Base-by-base conservation (phyloP, 2,329 filamentous ascomycete species). In the Orbilia blumenaviensis region DNA sequence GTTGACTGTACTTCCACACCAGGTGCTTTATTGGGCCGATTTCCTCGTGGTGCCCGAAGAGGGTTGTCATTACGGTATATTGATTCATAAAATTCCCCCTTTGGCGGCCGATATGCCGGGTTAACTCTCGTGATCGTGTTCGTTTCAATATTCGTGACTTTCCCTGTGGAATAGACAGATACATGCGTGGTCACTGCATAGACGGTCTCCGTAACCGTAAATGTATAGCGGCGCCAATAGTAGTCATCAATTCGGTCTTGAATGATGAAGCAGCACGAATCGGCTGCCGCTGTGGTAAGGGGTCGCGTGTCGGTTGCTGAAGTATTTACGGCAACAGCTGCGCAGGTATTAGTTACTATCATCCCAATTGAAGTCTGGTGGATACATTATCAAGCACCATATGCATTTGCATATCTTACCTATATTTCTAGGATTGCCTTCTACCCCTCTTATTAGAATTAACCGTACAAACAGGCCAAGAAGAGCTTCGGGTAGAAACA, bases 261-360 rank as follows among this genome's bases (percentile, higher is more conserved):
- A 16, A 67, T 38, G n/a, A 67, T 27, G 32, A 67, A 67, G 38
- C 64, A 67, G 38, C 64, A 67, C 8, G 62, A 56, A 10, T 56
- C 46, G 46, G 36, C 50, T 9, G 48, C 48, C 2, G 42, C 8
- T 50, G 52, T 56, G 14, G 38, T 36, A 56, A 32, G 52, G 32
- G 52, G 29, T 56, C 52, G 52, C 52, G 52, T 27, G 32, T 38
- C 29, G 41, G 23, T 23, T 7, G 16, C 6, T 18, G 52, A 56
- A 14, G 18, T 56, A 38, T 56, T 56, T 38, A 10, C 32, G n/a
- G 52, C 18, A 6, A 36, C 12, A 12, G 18, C 18, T 23, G 29
- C 10, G 5, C 32, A 8, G 9, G 32, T 38, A 18, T 56, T 56
- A 56, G 52, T 38, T 25, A 3, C 25, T 38, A 56, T 25, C 52